A percentile compares a stretch with the other conserved stretches of the same genome.
Evolutionary conservation across 148 eudicot genomes (phyloP).

Genomic region (Silene uniflora): DNA sequence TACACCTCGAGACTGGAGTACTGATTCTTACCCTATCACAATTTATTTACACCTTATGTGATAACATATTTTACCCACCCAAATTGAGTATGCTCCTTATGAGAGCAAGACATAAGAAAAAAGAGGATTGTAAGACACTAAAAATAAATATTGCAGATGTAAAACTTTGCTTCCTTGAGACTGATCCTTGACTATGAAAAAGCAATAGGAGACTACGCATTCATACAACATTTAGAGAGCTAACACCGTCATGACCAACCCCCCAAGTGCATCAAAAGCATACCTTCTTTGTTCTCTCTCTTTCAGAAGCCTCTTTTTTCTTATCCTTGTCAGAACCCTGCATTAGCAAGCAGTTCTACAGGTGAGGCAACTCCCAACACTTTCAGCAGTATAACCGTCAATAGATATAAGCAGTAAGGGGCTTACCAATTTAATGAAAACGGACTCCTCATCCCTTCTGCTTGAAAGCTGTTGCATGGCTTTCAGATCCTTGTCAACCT

Average conservation of each 20-base stretch:
- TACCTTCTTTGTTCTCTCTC: slow-evolving; percentile 88
- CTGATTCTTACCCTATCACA: too few species aligned
- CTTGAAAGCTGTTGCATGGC: slow-evolving; percentile 81
- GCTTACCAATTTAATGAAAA: slow-evolving; percentile 72
- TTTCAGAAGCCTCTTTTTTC: slow-evolving; percentile 68
- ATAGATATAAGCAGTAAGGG: not conserved
- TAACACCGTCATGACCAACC: too few species aligned
- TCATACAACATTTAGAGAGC: too few species aligned
- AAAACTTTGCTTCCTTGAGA: not conserved
- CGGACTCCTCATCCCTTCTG: slow-evolving; percentile 62
- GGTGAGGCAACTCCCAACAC: not conserved
- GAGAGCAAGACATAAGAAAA: not conserved
- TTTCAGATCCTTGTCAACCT: slow-evolving; percentile 56
- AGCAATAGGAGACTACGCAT: not conserved
- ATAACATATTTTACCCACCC: not conserved
- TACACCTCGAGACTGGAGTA: too few species aligned
- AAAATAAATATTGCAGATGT: not conserved
- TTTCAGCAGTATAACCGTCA: not conserved
- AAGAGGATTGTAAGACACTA: not conserved
- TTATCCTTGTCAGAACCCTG: slow-evolving; percentile 86
- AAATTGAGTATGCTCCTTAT: not conserved
- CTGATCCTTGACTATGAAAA: not conserved
- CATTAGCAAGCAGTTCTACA: slow-evolving; percentile 6
- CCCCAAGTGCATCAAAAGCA: not conserved
- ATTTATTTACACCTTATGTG: too few species aligned